These are phyloP conservation scores for Basipetospora chlamydospora DNA, from an alignment of 2,329 filamentous ascomycete species.

Conservation along the genomic window DNA sequence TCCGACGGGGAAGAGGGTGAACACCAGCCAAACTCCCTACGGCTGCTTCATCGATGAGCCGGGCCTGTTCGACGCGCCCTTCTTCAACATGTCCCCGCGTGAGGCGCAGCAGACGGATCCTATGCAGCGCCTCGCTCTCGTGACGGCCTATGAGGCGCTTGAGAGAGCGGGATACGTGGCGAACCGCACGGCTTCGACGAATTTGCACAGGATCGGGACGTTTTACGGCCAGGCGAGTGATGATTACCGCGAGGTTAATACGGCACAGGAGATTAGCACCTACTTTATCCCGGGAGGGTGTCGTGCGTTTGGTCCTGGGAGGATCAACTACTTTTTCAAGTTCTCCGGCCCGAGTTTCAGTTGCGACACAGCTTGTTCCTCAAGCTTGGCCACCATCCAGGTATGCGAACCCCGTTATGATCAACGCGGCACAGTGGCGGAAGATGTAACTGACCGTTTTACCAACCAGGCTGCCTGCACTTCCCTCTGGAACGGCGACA, in stretches of 20 bases:
- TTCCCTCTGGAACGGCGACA: conserved; percentile 48
- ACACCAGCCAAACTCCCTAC: conserved; percentile 31
- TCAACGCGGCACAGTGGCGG: too few relatives aligned
- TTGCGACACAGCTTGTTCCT: conserved; percentile 68
- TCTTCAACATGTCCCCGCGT: conserved; percentile 61
- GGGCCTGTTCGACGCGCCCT: conserved; percentile 50
- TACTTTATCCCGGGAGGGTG: conserved; percentile 31
- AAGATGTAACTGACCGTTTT: too few relatives aligned
- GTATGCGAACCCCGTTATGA: too few relatives aligned
- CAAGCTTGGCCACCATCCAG: conserved; percentile 57
- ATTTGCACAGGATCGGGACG: conserved; percentile 42
- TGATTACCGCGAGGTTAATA: conserved; percentile 65
- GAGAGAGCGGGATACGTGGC: conserved; percentile 53
- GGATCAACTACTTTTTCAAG: conserved; percentile 67
- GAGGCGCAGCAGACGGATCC: conserved; percentile 49
- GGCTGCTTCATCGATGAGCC: conserved; percentile 45
- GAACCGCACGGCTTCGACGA: conserved; percentile 45
- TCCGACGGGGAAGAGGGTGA: conserved; percentile 45
- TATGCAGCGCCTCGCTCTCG: conserved; percentile 48
- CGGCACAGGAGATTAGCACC: conserved; percentile 52
- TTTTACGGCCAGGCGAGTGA: conserved; percentile 66
- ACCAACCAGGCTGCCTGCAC: too few relatives aligned
- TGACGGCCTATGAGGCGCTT: conserved; percentile 54
- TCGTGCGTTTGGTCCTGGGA: conserved; percentile 31
- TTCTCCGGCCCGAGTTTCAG: conserved; percentile 60